Conservation (phyloP, 139 green algal genomes). For the Yamagishiella unicocca region DNA sequence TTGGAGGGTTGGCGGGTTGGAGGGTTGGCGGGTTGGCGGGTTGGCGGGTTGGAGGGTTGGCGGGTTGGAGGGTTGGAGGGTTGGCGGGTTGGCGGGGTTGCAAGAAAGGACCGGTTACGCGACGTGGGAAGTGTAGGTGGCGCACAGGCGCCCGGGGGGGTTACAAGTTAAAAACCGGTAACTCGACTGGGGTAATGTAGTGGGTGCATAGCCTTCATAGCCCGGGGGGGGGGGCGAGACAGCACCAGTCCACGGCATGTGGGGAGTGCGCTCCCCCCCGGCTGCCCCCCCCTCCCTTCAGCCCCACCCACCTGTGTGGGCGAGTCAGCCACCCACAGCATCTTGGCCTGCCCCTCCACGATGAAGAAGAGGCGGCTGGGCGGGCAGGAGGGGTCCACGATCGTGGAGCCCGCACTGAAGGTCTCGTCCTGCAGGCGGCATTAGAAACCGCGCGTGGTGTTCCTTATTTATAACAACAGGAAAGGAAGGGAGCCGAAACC, state of each 20-base stretch:
- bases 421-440: conserved; percentile 27
- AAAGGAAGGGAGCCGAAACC: too few species aligned
- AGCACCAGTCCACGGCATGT: neutral
- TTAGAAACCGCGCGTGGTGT: too few species aligned
- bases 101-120: too few species aligned
- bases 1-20: neutral
- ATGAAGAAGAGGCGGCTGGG: conserved; percentile 30
- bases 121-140: too few species aligned
- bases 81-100: too few species aligned
- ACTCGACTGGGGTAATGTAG: too few species aligned
- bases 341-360: conserved; percentile 47
- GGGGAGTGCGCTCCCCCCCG: too few species aligned
- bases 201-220: too few species aligned
- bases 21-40: neutral
- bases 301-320: conserved; percentile 3
- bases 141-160: too few species aligned
- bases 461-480: too few species aligned
- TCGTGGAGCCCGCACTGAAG: neutral
- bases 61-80: neutral
- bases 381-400: conserved; percentile 12
- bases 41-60: neutral
- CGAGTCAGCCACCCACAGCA: conserved; percentile 44
- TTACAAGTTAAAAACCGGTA: too few species aligned
- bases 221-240: neutral
- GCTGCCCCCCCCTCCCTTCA: neutral